Base-by-base conservation (phyloP, 2,329 filamentous ascomycete genomes). In the Trichoderma arundinaceum region DNA sequence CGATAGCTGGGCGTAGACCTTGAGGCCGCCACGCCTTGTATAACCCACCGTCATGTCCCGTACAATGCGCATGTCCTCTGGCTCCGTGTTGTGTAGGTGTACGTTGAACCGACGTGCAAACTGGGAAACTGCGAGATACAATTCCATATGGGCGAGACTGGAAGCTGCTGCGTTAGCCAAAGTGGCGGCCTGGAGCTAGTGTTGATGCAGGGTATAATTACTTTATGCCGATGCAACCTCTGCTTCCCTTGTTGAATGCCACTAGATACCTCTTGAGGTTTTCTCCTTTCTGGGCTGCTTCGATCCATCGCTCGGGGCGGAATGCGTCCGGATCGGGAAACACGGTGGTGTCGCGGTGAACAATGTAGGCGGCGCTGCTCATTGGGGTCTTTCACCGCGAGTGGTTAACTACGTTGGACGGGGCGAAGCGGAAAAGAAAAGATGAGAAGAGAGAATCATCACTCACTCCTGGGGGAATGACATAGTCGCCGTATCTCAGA, bases 381-480 rank as follows among this genome's bases (percentile, higher is more conserved):
- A 72, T 51, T 0, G 72, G 71, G 17, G 68, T 72, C 69, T 73
- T 51, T 48, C 9, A 39, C 38, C 32, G 52, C 35, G 33, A 43
- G 22, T 56, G 19, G 35, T 38, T 4, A 28, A 51, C 15, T 32
- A 49, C 19, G 19, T 60, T 60, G 49, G 57, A 60, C 43, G 44
- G 22, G 22, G 44, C 15, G n/a, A 59, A 39, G 43, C 43, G 41
- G 8, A 33, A 28, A 49, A 28, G 19, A 28, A 51, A 19, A 51
- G 44, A 19, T 15, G 44, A 49, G 38, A n/a, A 15, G 17, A 56
- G 35, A 12, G 17, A 7, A 41, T 39, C 28, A 28, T 54, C 51
- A 32, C 72, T 52, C 73, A 76, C 75, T 3, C 72, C 71, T 4
- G 75, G 71, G 1, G 76, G 75, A 56, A 78, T 77, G 2, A 65